Evolutionary conservation across 352 stramenopile species (phyloP), one percentile per base, ranked within the genome.

Genomic region (Nothophytophthora sp.): DNA sequence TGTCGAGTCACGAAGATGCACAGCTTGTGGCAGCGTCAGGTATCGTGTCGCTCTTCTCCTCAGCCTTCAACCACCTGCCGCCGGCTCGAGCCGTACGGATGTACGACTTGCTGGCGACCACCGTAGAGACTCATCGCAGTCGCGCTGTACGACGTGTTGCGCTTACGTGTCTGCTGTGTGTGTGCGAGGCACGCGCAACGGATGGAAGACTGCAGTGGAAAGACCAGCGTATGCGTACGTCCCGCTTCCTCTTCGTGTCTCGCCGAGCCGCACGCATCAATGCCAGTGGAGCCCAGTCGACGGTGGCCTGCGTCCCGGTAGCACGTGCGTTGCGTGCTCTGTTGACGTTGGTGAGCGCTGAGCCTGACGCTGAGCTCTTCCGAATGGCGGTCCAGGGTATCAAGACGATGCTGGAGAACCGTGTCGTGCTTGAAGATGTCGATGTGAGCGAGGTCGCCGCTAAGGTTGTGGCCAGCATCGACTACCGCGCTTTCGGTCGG

Each of bases 381-480:
- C 63, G 80, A 22, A 88, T 93, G 74, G 82, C 81, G 7, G 81
- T 95, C 11, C 58, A 67, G 49, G 83, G 78, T 11, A 79, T 93
- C 11, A 73, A 72, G 13, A 52, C 41, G 0, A 95, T 95, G 85
- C 58, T 95, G 4, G 74, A 85, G 65, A 95, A 95, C 49, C 82
- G 85, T 28, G 51, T 78, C 7, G 75, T 95, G 29, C 66, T 95
- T 13, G 60, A 74, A 43, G 82, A 95, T 56, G 76, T 93, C n/a
- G 82, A 95, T 58, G 65, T 95, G n/a, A 92, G 71, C 38, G 85
- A 95, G 47, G 68, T 87, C 19, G 73, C 69, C 25, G 64, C 84
- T 12, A 95, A 95, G 52, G 55, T 95, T 16, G 72, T 92, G 22
- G 85, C 82, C 5, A 92, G 80, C 51, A 83, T 95, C 39, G 77